phyloP scores from a whole-genome alignment of 2,329 filamentous ascomycete genomes.

The Aquanectria penicillioides region DNA sequence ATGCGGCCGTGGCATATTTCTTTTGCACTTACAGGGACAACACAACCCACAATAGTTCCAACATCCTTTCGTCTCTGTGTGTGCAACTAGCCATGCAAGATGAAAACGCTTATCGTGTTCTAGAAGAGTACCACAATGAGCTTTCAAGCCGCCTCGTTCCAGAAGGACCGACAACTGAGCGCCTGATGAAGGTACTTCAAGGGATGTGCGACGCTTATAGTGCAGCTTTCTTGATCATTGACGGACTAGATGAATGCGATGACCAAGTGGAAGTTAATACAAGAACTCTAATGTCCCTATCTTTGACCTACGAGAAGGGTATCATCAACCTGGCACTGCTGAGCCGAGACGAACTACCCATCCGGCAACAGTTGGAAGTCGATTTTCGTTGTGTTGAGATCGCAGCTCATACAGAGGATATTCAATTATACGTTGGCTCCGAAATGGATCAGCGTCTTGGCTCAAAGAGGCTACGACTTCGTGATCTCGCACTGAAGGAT shows the following conservation, averaged over 20 bases:
- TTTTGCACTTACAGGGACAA: slow-evolving; percentile 7
- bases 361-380: not conserved
- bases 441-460: slow-evolving; percentile 11
- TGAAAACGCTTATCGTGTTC: not conserved
- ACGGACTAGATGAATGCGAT: slow-evolving; percentile 11
- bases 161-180: not conserved
- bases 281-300: not conserved
- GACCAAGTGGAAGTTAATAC: not conserved
- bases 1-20: slow-evolving; percentile 3
- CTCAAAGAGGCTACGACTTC: not conserved
- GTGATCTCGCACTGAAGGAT: not conserved
- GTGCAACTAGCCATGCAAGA: slow-evolving; percentile 11
- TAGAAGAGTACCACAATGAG: slow-evolving; percentile 4
- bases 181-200: not conserved
- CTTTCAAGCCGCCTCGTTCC: not conserved
- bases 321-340: slow-evolving; percentile 10
- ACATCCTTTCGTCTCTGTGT: not conserved
- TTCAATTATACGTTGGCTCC: slow-evolving; percentile 5
- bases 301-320: not conserved
- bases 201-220: not conserved
- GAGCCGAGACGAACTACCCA: slow-evolving; percentile 16
- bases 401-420: slow-evolving; percentile 21
- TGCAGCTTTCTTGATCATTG: not conserved
- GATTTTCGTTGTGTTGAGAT: slow-evolving; percentile 11
- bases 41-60: accelerated